Evolutionary conservation across 805 yeast species (phyloP).

Genomic region (Candida silvatica): DNA sequence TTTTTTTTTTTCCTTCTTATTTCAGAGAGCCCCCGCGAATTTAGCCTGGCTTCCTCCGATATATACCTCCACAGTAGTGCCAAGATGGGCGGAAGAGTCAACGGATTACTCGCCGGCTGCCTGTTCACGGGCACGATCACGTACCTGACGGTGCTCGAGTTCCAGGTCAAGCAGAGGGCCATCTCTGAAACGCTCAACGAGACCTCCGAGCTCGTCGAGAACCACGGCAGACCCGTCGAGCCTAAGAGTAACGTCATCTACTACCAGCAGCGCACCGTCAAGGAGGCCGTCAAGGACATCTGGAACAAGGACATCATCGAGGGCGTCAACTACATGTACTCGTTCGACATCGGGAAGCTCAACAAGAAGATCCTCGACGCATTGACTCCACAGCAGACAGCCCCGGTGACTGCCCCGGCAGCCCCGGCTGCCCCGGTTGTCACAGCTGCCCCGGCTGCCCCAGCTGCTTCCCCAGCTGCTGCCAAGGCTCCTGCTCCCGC

Average conservation of each 20-base stretch:
- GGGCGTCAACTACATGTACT: slow-evolving; percentile 56
- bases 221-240: slow-evolving; percentile 41
- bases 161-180: slow-evolving; percentile 36
- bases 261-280: slow-evolving; percentile 37
- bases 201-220: slow-evolving; percentile 41
- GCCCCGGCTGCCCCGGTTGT: too few species aligned
- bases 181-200: slow-evolving; percentile 39
- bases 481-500: too few species aligned
- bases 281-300: slow-evolving; percentile 63
- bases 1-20: too few species aligned
- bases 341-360: slow-evolving; percentile 14
- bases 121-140: slow-evolving; percentile 55
- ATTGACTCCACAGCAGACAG: background rate
- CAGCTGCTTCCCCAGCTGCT: too few species aligned
- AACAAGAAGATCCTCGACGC: slow-evolving; percentile 8
- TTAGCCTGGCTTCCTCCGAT: too few species aligned
- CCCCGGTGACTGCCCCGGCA: too few species aligned
- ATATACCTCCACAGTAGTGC: too few species aligned
- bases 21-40: too few species aligned
- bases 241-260: slow-evolving; percentile 34
- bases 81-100: slow-evolving; percentile 35
- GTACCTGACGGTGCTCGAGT: slow-evolving; percentile 51
- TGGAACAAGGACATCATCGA: slow-evolving; percentile 71
- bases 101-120: slow-evolving; percentile 53
- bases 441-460: too few species aligned